Evolutionary conservation across 1,139 yeast species (phyloP).

Genomic region (Hansenula lynferdii): DNA sequence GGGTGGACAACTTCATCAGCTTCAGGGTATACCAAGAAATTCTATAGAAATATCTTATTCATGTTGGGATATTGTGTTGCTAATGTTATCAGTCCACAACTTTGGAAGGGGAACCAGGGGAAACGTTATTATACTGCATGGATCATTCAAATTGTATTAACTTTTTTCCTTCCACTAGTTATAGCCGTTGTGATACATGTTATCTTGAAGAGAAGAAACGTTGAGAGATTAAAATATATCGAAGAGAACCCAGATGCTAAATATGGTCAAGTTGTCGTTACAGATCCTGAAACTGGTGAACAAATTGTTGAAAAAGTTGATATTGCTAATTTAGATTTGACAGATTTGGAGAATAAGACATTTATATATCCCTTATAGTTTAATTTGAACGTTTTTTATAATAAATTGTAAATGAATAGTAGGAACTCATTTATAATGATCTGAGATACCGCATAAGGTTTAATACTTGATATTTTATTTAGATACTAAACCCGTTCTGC

Average conservation of each 20-base stretch:
- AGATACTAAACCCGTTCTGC: too few species aligned
- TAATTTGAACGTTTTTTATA: too few species aligned
- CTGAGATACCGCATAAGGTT: too few species aligned
- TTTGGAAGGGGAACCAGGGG: conserved; percentile 42
- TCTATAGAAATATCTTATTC: conserved; percentile 36
- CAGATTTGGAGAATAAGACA: conserved; percentile 38
- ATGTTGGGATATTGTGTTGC: conserved; percentile 54
- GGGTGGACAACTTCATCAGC: conserved; percentile 45
- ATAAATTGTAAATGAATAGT: too few species aligned
- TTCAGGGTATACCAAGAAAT: conserved; percentile 57
- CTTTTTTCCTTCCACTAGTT: conserved; percentile 35
- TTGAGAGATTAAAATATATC: conserved; percentile 21
- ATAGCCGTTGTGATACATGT: conserved; percentile 31
- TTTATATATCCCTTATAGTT: conserved; percentile 34
- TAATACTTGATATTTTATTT: too few species aligned
- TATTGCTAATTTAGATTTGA: conserved; percentile 37
- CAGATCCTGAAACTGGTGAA: not conserved
- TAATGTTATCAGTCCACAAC: conserved; percentile 52
- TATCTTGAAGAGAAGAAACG: conserved; percentile 32
- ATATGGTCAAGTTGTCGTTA: not conserved
- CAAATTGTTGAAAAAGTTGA: conserved; percentile 24
- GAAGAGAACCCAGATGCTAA: not conserved
- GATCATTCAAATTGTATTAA: conserved; percentile 41
- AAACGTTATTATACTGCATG: conserved; percentile 46
- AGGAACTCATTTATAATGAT: too few species aligned